Percentiles rank a stretch among this genome's conserved stretches.
These are phyloP conservation scores for Fusarium stilboides DNA, from an alignment of 2,329 filamentous ascomycete genomes.

Conservation along the genomic window DNA sequence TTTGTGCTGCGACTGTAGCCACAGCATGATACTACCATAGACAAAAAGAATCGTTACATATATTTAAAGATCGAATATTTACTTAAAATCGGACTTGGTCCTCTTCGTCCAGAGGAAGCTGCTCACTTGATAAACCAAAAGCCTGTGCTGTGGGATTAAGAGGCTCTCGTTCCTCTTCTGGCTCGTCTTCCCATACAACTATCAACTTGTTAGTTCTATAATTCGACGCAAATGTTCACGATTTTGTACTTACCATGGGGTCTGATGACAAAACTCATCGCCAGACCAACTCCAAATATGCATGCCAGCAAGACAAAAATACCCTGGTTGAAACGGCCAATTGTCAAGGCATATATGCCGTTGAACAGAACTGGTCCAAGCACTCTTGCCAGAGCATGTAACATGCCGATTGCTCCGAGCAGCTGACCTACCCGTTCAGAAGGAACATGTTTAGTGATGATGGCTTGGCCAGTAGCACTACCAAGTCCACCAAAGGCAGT, in stretches of 20 bases:
- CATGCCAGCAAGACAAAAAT: conserved; percentile 82
- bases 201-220: conserved; percentile 31
- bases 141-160: conserved; percentile 31
- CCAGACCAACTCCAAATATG: conserved; percentile 76
- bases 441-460: conserved; percentile 92
- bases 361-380: conserved; percentile 88
- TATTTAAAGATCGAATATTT: not conserved
- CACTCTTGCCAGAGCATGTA: conserved; percentile 87
- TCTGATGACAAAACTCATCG: conserved; percentile 78
- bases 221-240: too few relatives aligned
- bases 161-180: conserved; percentile 47
- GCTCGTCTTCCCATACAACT: conserved; percentile 55
- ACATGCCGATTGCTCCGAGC: conserved; percentile 87
- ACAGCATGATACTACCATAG: not conserved
- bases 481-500: conserved; percentile 87
- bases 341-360: conserved; percentile 86
- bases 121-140: conserved; percentile 24
- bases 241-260: conserved; percentile 77
- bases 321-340: conserved; percentile 82
- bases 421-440: conserved; percentile 85
- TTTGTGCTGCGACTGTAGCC: not conserved
- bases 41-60: not conserved
- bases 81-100: conserved; percentile 51
- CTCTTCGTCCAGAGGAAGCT: conserved; percentile 48
- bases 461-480: conserved; percentile 85